phyloP scores from a whole-genome alignment of 495 filamentous ascomycete species.

The Ramalina peruviana region DNA sequence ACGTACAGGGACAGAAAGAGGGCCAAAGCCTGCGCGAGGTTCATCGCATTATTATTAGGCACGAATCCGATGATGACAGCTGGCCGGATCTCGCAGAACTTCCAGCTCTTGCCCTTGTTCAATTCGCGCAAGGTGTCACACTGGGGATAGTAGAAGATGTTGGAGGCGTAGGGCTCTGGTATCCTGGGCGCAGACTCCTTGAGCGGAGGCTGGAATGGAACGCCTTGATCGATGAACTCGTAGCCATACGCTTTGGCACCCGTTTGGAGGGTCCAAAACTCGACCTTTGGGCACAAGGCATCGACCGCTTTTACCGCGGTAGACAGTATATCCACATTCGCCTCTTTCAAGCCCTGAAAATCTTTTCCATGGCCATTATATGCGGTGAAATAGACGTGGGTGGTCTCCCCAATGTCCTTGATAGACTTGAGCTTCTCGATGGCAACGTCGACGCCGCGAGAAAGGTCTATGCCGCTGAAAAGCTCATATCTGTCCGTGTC shows the following conservation, averaged over 20 bases:
- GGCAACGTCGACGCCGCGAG: conserved; percentile 11
- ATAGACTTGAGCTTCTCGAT: conserved; percentile 12
- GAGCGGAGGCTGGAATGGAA: conserved; percentile 21
- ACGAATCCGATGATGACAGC: conserved; percentile 34
- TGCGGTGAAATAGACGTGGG: conserved; percentile 11
- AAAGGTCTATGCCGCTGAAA: conserved; percentile 15
- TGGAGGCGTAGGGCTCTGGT: conserved; percentile 25
- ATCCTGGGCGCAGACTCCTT: conserved; percentile 29
- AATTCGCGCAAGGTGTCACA: conserved; percentile 26
- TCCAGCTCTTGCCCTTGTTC: conserved; percentile 27
- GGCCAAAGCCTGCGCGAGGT: conserved; percentile 26
- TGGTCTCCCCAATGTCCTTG: conserved; percentile 8
- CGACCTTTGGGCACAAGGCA: conserved; percentile 20
- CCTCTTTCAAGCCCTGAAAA: conserved; percentile 15
- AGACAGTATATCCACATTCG: conserved; percentile 18
- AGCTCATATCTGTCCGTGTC: conserved; percentile 4
- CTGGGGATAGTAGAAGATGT: conserved; percentile 36
- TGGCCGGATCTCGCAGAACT: conserved; percentile 31
- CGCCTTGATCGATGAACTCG: conserved; percentile 20
- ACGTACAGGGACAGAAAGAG: conserved; percentile 27
- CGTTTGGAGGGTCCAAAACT: conserved; percentile 28
- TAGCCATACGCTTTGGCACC: conserved; percentile 32
- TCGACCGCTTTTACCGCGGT: conserved; percentile 22
- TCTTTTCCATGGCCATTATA: conserved; percentile 12
- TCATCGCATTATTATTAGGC: conserved; percentile 28